Percentiles rank a stretch among this genome's conserved stretches.
Evolutionary conservation across 495 filamentous ascomycete species (phyloP).

Genomic region (Clohesyomyces aquaticus): DNA sequence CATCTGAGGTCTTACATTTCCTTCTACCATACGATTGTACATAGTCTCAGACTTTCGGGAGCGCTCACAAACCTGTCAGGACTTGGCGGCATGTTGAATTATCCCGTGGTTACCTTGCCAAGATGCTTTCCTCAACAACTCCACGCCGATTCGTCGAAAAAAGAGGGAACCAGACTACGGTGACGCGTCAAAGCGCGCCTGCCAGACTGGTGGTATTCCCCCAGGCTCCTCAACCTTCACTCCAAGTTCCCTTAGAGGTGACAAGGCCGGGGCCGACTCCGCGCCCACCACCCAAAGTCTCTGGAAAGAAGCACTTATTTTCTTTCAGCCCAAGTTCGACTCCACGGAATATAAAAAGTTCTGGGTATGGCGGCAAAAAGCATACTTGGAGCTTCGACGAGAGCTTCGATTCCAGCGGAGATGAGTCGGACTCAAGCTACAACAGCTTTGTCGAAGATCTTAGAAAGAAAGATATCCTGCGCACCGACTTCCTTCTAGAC

Average conservation of each 20-base stretch:
- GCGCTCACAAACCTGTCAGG: neutral
- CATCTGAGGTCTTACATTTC: neutral
- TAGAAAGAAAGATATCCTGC: constrained; percentile 20
- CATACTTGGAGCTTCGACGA: neutral
- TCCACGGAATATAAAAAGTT: neutral
- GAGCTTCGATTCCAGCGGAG: constrained; percentile 3
- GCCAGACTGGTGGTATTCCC: constrained; percentile 8
- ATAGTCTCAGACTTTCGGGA: neutral
- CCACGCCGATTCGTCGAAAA: constrained; percentile 14
- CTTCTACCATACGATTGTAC: neutral
- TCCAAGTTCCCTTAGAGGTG: constrained; percentile 8
- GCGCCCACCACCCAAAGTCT: neutral
- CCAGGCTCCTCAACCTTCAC: neutral
- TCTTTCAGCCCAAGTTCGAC: neutral
- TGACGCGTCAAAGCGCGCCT: constrained; percentile 18
- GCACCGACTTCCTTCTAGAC: constrained; percentile 1
- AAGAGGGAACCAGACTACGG: constrained; percentile 2
- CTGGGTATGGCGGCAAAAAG: neutral
- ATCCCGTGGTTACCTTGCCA: neutral
- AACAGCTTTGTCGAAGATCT: constrained; percentile 13
- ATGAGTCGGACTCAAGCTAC: constrained; percentile 20
- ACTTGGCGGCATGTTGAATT: neutral
- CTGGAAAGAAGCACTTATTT: neutral
- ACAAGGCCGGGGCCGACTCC: no score
- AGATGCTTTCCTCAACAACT: neutral